These are phyloP conservation scores for Metschnikowia lochheadii DNA, from an alignment of 805 yeast genomes.

Conservation along the genomic window DNA sequence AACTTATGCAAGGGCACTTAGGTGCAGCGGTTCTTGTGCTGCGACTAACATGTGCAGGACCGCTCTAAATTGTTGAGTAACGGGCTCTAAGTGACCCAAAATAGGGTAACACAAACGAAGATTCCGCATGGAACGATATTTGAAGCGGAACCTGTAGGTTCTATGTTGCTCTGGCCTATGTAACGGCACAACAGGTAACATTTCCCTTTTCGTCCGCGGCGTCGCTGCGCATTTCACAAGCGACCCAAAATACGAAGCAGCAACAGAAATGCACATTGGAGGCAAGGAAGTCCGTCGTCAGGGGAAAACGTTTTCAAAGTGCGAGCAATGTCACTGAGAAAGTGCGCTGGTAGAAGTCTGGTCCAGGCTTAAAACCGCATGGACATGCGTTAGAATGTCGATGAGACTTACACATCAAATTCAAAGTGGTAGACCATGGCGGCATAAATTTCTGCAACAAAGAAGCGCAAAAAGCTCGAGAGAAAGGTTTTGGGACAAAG, in stretches of 20 bases:
- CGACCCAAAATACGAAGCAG: neutral
- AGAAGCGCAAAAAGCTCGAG: neutral
- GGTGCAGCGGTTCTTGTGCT: neutral
- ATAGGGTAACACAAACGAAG: neutral
- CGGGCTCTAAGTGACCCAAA: neutral
- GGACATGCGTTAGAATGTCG: neutral
- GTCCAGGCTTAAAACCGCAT: neutral
- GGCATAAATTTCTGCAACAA: neutral
- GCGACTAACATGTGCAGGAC: neutral
- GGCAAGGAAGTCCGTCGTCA: neutral
- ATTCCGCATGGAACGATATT: slow-evolving; percentile 1
- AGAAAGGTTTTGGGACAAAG: neutral
- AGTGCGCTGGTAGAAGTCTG: neutral
- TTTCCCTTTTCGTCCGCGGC: neutral
- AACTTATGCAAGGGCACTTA: neutral
- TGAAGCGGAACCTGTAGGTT: neutral
- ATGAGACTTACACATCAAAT: no score
- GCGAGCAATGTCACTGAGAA: neutral
- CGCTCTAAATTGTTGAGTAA: neutral
- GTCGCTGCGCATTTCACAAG: neutral
- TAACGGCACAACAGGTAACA: neutral
- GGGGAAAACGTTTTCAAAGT: slow-evolving; percentile 1
- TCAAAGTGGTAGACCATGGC: neutral
- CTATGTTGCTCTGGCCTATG: neutral
- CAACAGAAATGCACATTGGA: neutral